A percentile compares a stretch with the other conserved stretches of the same genome.
phyloP scores from a whole-genome alignment of 179 eudicot genomes.

The Pouteria campechiana region DNA sequence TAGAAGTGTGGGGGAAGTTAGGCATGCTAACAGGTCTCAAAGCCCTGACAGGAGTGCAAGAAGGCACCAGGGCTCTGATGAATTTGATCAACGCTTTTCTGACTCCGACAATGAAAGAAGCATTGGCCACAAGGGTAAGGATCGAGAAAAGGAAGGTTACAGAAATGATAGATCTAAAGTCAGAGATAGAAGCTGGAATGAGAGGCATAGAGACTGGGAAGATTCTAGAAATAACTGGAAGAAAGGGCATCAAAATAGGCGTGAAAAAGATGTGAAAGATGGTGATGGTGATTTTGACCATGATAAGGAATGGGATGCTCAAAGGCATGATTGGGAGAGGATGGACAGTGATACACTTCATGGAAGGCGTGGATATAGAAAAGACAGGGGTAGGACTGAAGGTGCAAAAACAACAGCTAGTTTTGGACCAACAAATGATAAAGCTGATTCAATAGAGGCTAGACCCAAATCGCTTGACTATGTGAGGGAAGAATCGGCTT shows the following conservation, averaged over 20 bases:
- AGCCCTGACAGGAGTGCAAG: constrained; percentile 68
- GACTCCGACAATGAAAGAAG: constrained; percentile 48
- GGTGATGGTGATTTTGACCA: constrained; percentile 36
- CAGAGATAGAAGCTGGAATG: constrained; percentile 54
- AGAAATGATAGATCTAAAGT: constrained; percentile 52
- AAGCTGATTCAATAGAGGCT: constrained; percentile 90
- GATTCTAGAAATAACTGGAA: constrained; percentile 52
- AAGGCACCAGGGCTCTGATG: constrained; percentile 40
- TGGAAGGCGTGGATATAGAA: constrained; percentile 64
- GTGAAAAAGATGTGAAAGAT: constrained; percentile 40
- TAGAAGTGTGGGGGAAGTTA: constrained; percentile 37
- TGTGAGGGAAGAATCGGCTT: constrained; percentile 43
- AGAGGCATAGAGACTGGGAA: constrained; percentile 47
- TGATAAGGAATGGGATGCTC: constrained; percentile 77
- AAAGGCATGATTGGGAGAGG: constrained; percentile 73
- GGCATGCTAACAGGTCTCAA: constrained; percentile 33
- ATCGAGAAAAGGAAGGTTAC: constrained; percentile 41
- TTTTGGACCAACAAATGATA: constrained; percentile 75
- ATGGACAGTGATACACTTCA: constrained; percentile 50
- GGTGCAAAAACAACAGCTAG: constrained; percentile 84
- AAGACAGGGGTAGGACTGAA: constrained; percentile 60
- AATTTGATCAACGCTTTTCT: too few species aligned
- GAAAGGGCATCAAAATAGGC: constrained; percentile 32
- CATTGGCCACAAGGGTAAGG: constrained; percentile 39
- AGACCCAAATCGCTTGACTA: constrained; percentile 72